These are phyloP conservation scores for Saururus chinensis DNA, from an alignment of 164 flowering plant species.

Conservation along the genomic window DNA sequence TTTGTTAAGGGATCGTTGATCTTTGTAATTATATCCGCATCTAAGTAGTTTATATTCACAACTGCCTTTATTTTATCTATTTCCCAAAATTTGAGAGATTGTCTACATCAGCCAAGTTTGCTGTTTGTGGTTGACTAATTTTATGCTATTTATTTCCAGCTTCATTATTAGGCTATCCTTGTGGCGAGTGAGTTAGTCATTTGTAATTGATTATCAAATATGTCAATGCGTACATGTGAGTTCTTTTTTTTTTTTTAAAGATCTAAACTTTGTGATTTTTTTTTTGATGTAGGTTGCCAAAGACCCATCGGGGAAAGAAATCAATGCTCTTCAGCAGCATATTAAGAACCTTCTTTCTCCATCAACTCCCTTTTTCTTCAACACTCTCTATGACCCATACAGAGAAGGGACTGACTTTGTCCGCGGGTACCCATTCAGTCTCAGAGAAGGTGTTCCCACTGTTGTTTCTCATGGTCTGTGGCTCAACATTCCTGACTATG, in stretches of 20 bases:
- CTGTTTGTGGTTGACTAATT: no score
- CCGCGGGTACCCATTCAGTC: constrained; percentile 41
- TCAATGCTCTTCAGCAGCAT: constrained; percentile 44
- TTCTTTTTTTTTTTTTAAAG: not conserved
- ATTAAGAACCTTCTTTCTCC: constrained; percentile 33
- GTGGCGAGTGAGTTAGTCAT: no score
- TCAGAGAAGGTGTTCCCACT: constrained; percentile 41
- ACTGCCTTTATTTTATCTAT: no score
- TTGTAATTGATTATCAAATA: no score
- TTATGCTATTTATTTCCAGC: no score
- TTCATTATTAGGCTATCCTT: no score
- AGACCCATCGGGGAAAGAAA: constrained; percentile 43
- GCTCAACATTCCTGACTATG: constrained; percentile 61
- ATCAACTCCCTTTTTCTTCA: constrained; percentile 41
- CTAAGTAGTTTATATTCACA: no score
- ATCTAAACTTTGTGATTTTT: not conserved
- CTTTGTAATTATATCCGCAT: no score
- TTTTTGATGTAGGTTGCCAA: constrained; percentile 30
- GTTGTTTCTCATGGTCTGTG: constrained; percentile 44
- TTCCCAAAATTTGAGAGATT: no score
- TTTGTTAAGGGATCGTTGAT: no score
- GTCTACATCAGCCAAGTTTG: no score
- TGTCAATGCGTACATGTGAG: no score
- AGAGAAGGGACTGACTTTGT: constrained; percentile 42
- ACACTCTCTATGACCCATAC: constrained; percentile 43